Conservation (phyloP, 2,329 filamentous ascomycete genomes). For the Camillea tinctor region DNA sequence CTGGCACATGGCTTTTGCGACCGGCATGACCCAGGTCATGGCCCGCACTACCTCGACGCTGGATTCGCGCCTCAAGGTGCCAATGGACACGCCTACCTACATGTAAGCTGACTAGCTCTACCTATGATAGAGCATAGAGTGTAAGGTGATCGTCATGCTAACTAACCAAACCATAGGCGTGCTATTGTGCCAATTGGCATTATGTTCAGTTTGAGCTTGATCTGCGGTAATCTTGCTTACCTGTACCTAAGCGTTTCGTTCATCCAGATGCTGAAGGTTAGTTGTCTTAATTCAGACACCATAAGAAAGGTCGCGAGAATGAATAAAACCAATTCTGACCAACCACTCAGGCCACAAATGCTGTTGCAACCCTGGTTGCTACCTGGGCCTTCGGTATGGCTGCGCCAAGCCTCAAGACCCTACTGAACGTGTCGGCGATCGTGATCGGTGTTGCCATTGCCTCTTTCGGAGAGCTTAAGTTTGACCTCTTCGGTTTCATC, state of each 20-base stretch:
- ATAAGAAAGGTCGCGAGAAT: no score
- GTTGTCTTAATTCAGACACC: constrained; percentile 22
- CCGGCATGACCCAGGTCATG: constrained; percentile 64
- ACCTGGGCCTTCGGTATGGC: constrained; percentile 60
- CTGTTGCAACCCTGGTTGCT: constrained; percentile 64
- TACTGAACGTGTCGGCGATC: constrained; percentile 53
- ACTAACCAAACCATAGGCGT: constrained; percentile 33
- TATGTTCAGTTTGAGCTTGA: constrained; percentile 64
- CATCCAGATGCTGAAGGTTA: constrained; percentile 67
- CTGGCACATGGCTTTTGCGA: constrained; percentile 69
- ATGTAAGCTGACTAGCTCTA: constrained; percentile 30
- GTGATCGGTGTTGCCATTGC: constrained; percentile 53
- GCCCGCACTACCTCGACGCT: constrained; percentile 63
- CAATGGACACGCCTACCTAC: constrained; percentile 62
- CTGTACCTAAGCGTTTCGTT: constrained; percentile 68
- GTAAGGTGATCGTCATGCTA: not conserved
- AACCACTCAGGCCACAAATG: constrained; percentile 55
- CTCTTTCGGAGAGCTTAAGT: constrained; percentile 65
- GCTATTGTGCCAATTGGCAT: constrained; percentile 67
- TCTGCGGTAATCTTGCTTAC: constrained; percentile 68
- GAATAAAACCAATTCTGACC: constrained; percentile 2
- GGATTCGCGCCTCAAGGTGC: constrained; percentile 61
- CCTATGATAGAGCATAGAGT: not conserved
- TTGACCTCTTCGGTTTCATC: constrained; percentile 64
- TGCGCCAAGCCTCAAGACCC: constrained; percentile 44